Base-by-base conservation (phyloP, 192 early-diverging fungal species). In the Oehlia diaphana region DNA sequence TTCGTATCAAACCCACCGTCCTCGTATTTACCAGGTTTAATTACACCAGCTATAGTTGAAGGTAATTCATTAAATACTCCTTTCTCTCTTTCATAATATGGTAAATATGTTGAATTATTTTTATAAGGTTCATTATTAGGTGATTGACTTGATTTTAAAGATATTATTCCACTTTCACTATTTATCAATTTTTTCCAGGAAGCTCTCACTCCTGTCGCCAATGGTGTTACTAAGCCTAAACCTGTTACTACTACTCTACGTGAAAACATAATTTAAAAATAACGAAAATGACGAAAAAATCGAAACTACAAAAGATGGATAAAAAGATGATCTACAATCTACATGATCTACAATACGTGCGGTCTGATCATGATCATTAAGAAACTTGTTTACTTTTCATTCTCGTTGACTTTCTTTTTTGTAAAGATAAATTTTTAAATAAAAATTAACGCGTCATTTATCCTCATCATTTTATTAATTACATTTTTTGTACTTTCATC, bases 241-340 rank as follows among this genome's bases (percentile, higher is more conserved):
- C 97, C 97, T 23, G 97, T 99, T 14, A 99, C 96, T 5, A 96
- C 97, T 2, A 99, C 97, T n/a, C 95, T 87, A 50, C 90, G 87
- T 42, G 71, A 21, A 35, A 35, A 63, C 68, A 70, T 70, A 37
- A 37, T 70, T 42, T 42, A 42, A 42, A 37, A 37, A 37, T 31
- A 31, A 31, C 31, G 1, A 37, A 37, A 42, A 7, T 42, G 7
- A 42, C 39, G 39, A 42, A 7, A 7, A 39, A 39, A 39, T 4
- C 39, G 7, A 7, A 42, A 42, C 39, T 42, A 37, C 0, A 8
- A 42, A 39, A 42, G 39, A 42, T 42, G 39, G 39, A 42, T 42
- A 42, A 42, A 42, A 42, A 42, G 6, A 42, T 42, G 39, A 42
- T 42, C 39, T 42, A 5, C 39, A 42, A 42, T 42, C 39, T 42